A percentile compares a stretch with the other conserved stretches of the same genome.
These are phyloP conservation scores for Termitomyces bulborhizus DNA, from an alignment of 768 basidiomycete genomes.

Conservation along the genomic window DNA sequence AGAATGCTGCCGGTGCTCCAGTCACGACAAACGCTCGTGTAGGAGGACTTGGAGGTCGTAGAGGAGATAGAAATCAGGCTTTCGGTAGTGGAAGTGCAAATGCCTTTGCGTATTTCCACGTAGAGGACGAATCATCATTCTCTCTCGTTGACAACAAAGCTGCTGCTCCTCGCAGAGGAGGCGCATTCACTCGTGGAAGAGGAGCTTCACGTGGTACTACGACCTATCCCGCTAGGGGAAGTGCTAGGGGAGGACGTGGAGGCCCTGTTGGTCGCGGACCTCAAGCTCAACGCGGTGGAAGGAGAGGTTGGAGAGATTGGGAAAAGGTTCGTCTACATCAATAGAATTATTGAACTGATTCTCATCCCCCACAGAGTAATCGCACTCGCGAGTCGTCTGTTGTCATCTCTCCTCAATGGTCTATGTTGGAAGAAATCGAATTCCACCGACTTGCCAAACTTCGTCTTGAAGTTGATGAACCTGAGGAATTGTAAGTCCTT, in stretches of 20 bases:
- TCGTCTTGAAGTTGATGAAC: conserved; percentile 89
- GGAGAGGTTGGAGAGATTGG: conserved; percentile 89
- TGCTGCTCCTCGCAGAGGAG: conserved; percentile 64
- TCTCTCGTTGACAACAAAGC: conserved; percentile 91
- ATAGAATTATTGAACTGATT: neutral
- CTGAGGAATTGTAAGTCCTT: conserved; percentile 73
- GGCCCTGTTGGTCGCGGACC: conserved; percentile 37
- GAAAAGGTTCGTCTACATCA: conserved; percentile 60
- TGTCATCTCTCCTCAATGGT: conserved; percentile 87
- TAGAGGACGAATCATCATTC: conserved; percentile 96
- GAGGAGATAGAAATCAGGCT: conserved; percentile 74
- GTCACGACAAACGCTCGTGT: conserved; percentile 44
- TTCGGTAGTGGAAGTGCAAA: conserved; percentile 88
- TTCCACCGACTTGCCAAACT: conserved; percentile 90
- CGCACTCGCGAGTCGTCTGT: conserved; percentile 91
- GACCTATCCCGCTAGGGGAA: conserved; percentile 37
- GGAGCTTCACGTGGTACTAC: conserved; percentile 42
- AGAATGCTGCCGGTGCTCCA: conserved; percentile 43
- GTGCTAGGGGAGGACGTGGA: conserved; percentile 39
- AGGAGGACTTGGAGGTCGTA: conserved; percentile 45
- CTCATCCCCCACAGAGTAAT: conserved; percentile 46
- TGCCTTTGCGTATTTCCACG: conserved; percentile 96
- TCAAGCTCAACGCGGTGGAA: conserved; percentile 45
- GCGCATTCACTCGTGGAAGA: conserved; percentile 54
- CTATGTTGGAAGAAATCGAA: conserved; percentile 95